These are phyloP conservation scores for Candida adriatica DNA, from an alignment of 805 yeast species.

Conservation along the genomic window DNA sequence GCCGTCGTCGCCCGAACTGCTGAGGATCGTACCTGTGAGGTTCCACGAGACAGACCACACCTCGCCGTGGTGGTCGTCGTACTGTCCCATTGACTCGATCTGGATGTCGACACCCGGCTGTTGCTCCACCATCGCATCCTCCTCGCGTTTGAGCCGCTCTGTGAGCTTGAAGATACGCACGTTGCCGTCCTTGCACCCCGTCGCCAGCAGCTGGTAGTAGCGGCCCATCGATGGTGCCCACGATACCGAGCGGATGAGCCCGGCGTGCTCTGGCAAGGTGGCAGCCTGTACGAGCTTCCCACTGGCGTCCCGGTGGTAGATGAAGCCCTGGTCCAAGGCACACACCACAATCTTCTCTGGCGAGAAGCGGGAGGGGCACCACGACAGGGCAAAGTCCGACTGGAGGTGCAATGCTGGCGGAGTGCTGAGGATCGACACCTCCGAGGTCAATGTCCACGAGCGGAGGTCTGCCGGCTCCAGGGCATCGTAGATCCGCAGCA, in stretches of 20 bases:
- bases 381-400: conserved; percentile 75
- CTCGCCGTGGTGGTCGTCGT: conserved; percentile 75
- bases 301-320: conserved; percentile 50
- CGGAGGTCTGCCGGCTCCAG: conserved; percentile 83
- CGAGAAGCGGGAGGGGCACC: conserved; percentile 86
- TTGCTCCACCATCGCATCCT: conserved; percentile 13
- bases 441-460: conserved; percentile 74
- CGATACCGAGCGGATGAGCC: conserved; percentile 77
- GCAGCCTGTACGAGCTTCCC: conserved; percentile 53
- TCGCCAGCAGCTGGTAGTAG: conserved; percentile 80
- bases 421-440: conserved; percentile 54
- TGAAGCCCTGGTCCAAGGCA: conserved; percentile 80
- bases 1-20: conserved; percentile 96
- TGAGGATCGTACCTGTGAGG: conserved; percentile 82
- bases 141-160: conserved; percentile 30
- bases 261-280: conserved; percentile 75
- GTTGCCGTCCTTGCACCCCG: conserved; percentile 92
- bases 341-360: conserved; percentile 77
- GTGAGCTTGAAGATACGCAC: conserved; percentile 77
- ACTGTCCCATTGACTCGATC: conserved; percentile 57
- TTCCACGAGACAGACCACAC: conserved; percentile 98
- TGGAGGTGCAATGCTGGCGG: conserved; percentile 80
- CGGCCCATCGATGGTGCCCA: conserved; percentile 99
- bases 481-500: conserved; percentile 78
- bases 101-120: conserved; percentile 26